A percentile compares a stretch with the other conserved stretches of the same genome.
Conservation (phyloP, 306 rosid species). For the Vicia sativa region DNA sequence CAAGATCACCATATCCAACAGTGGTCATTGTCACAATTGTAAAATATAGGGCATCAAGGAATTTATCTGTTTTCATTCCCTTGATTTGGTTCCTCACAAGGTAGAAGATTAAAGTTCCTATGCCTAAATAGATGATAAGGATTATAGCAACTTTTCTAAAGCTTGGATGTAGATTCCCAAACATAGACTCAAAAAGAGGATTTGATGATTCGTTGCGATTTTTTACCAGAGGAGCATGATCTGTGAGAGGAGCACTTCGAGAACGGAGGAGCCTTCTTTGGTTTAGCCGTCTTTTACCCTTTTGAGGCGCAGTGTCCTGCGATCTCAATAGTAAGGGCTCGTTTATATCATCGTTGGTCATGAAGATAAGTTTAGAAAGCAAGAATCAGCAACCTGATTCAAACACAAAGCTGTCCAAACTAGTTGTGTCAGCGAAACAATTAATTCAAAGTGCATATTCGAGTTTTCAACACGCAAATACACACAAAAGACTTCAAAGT, state of each 20-base stretch:
- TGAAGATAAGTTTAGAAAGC: slow-evolving; percentile 37
- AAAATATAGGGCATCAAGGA: slow-evolving; percentile 55
- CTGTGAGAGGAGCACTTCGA: slow-evolving; percentile 62
- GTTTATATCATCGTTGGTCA: slow-evolving; percentile 50
- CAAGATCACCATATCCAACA: slow-evolving; percentile 62
- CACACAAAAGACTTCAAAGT: slow-evolving; percentile 4
- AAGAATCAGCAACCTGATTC: slow-evolving; percentile 41
- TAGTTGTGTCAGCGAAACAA: slow-evolving; percentile 23
- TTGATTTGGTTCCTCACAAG: slow-evolving; percentile 47
- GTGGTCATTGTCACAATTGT: slow-evolving; percentile 61
- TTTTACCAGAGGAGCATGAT: slow-evolving; percentile 6
- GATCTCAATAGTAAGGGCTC: slow-evolving; percentile 47
- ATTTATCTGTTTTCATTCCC: slow-evolving; percentile 45
- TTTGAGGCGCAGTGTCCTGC: slow-evolving; percentile 34
- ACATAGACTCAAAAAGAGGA: slow-evolving; percentile 29
- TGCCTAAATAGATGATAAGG: slow-evolving; percentile 45
- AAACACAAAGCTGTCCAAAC: slow-evolving; percentile 27
- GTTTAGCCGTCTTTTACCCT: slow-evolving; percentile 34
- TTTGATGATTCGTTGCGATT: slow-evolving; percentile 21
- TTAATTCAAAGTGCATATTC: background rate
- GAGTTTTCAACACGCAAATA: background rate
- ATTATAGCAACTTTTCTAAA: slow-evolving; percentile 36
- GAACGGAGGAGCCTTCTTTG: slow-evolving; percentile 47
- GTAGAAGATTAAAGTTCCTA: slow-evolving; percentile 48
- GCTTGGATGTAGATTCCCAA: slow-evolving; percentile 47